Evolutionary conservation across 2,329 filamentous ascomycete species (phyloP).

Genomic region (Venturia oleaginea): DNA sequence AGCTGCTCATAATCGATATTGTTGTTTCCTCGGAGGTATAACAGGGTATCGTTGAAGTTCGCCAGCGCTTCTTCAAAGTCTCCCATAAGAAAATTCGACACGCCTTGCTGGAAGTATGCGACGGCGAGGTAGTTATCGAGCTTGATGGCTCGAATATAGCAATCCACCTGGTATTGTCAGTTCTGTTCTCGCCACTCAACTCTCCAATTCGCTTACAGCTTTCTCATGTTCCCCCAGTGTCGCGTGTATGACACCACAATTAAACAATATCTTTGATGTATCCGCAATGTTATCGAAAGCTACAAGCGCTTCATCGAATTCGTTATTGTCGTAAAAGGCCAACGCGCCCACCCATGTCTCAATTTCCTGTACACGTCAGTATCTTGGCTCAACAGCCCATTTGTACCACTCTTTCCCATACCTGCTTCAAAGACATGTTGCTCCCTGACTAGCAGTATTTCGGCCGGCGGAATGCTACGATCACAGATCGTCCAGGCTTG

Average conservation of each 20-base stretch:
- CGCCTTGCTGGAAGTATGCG: conserved; percentile 96
- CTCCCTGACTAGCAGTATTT: conserved; percentile 8
- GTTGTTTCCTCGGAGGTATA: conserved; percentile 91
- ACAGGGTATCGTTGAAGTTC: conserved; percentile 95
- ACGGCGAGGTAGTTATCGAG: conserved; percentile 94
- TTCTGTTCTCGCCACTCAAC: neutral
- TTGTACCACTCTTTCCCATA: neutral
- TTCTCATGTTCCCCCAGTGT: conserved; percentile 92
- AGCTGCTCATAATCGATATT: conserved; percentile 97
- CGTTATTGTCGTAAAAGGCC: conserved; percentile 88
- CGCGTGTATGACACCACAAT: conserved; percentile 95
- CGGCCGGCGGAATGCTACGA: conserved; percentile 5
- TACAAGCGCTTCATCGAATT: conserved; percentile 81
- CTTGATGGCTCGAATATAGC: conserved; percentile 82
- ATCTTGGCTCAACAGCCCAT: neutral
- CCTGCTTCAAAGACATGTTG: conserved; percentile 15
- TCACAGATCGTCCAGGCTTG: conserved; percentile 11
- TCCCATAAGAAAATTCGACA: conserved; percentile 93
- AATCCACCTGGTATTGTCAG: conserved; percentile 60
- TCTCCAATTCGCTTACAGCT: conserved; percentile 55
- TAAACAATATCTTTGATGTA: conserved; percentile 97
- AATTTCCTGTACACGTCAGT: conserved; percentile 62
- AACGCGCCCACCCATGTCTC: conserved; percentile 96
- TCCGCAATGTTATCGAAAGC: conserved; percentile 83
- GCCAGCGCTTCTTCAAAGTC: conserved; percentile 96